Conservation (phyloP, 768 basidiomycete genomes). For the Russula virescens region DNA sequence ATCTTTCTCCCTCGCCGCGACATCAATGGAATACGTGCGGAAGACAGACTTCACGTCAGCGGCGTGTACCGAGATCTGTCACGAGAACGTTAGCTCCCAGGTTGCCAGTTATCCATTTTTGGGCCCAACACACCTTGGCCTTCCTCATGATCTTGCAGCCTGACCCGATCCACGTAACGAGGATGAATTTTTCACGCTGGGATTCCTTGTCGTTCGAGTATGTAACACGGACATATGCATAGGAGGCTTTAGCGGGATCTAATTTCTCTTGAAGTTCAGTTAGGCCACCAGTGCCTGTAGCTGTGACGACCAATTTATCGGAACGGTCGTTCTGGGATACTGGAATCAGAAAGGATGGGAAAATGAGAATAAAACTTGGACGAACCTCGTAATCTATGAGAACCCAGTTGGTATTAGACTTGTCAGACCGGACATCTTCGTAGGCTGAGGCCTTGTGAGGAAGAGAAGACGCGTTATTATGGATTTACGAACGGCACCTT, state of each 20-base stretch:
- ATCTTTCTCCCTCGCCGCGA: constrained; percentile 74
- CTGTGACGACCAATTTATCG: constrained; percentile 72
- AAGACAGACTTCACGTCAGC: constrained; percentile 83
- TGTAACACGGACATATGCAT: constrained; percentile 75
- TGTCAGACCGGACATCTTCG: constrained; percentile 79
- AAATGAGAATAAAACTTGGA: not conserved
- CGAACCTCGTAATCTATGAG: constrained; percentile 82
- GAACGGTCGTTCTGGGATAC: constrained; percentile 56
- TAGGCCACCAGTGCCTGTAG: constrained; percentile 77
- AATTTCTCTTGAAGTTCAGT: constrained; percentile 67
- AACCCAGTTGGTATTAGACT: constrained; percentile 84
- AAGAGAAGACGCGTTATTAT: too few species aligned
- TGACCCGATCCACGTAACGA: constrained; percentile 80
- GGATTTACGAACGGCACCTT: constrained; percentile 12
- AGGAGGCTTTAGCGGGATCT: constrained; percentile 71
- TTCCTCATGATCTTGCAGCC: constrained; percentile 86
- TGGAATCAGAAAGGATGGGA: not conserved
- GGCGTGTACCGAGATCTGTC: constrained; percentile 84
- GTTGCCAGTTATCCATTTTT: not conserved
- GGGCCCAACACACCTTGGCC: constrained; percentile 59
- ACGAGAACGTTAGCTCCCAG: constrained; percentile 23
- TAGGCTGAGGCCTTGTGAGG: constrained; percentile 52
- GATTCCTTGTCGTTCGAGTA: constrained; percentile 87
- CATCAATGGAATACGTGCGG: constrained; percentile 78
- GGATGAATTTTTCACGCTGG: constrained; percentile 82